phyloP scores from a whole-genome alignment of 768 basidiomycete species.

The Phaeolepiota aurea region DNA sequence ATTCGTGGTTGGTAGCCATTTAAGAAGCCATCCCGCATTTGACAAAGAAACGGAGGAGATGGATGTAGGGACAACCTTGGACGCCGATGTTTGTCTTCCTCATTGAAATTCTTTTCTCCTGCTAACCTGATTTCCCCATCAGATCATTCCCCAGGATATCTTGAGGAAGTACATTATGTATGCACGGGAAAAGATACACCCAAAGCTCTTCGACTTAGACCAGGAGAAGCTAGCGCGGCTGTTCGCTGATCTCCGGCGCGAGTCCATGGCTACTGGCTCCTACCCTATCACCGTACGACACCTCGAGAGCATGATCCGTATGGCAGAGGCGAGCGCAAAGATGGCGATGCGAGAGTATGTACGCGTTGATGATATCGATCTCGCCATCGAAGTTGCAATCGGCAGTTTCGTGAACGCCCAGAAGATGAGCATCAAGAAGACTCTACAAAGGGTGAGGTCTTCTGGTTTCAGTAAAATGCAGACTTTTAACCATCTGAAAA shows the following conservation, averaged over 20 bases:
- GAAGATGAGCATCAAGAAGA: slow-evolving; percentile 98
- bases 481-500: slow-evolving; percentile 1
- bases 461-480: background rate
- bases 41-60: slow-evolving; percentile 84
- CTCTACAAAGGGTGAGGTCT: slow-evolving; percentile 76
- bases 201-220: slow-evolving; percentile 92
- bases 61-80: slow-evolving; percentile 80
- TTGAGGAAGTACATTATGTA: slow-evolving; percentile 99
- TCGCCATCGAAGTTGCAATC: slow-evolving; percentile 93
- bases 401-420: slow-evolving; percentile 94
- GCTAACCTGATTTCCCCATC: slow-evolving; percentile 2
- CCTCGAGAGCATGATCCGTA: slow-evolving; percentile 97
- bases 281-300: slow-evolving; percentile 98
- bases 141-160: slow-evolving; percentile 97
- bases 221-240: slow-evolving; percentile 92
- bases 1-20: slow-evolving; percentile 96
- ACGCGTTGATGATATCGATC: slow-evolving; percentile 90
- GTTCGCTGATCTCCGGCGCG: slow-evolving; percentile 91
- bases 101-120: slow-evolving; percentile 1
- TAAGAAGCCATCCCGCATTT: slow-evolving; percentile 92
- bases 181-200: slow-evolving; percentile 84
- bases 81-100: slow-evolving; percentile 81
- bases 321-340: slow-evolving; percentile 97
- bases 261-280: slow-evolving; percentile 96
- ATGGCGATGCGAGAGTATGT: slow-evolving; percentile 98